These are phyloP conservation scores for Macaranga tanarius DNA, from an alignment of 441 rosid species.

Conservation along the genomic window DNA sequence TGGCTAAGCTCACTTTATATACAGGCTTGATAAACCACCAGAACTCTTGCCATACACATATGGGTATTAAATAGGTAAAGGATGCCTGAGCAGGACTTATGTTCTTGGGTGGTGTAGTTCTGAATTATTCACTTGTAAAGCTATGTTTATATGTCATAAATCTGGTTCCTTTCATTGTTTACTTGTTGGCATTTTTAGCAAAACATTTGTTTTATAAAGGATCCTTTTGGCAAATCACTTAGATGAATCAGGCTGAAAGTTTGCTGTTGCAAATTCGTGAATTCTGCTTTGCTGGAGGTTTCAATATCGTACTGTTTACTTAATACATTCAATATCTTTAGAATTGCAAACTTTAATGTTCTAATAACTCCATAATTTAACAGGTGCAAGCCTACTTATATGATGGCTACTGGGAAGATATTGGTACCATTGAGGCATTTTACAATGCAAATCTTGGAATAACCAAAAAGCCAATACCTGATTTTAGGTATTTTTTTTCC, in stretches of 20 bases:
- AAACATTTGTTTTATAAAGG: not conserved
- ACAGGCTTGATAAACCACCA: not conserved
- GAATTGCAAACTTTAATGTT: not conserved
- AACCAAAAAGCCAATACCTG: slow-evolving; percentile 92
- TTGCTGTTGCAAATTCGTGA: not conserved
- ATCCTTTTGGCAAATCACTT: not conserved
- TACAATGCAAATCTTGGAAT: slow-evolving; percentile 94
- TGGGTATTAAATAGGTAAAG: not conserved
- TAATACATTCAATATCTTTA: not conserved
- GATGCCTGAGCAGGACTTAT: not conserved
- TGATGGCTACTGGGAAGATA: slow-evolving; percentile 99
- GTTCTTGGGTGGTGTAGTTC: not conserved
- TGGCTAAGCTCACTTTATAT: not conserved
- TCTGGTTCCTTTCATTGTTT: not conserved
- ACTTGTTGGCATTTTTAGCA: not conserved
- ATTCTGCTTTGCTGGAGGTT: slow-evolving; percentile 7
- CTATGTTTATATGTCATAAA: not conserved
- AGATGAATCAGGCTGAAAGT: not conserved
- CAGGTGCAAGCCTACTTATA: slow-evolving; percentile 96
- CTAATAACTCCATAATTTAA: slow-evolving; percentile 15
- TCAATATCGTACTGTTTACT: not conserved
- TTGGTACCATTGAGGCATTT: slow-evolving; percentile 95
- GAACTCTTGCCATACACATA: not conserved
- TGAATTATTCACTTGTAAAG: not conserved
- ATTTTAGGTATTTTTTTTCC: slow-evolving; percentile 60